phyloP scores from a whole-genome alignment of 2,329 filamentous ascomycete species.

The Clonostachys solani region DNA sequence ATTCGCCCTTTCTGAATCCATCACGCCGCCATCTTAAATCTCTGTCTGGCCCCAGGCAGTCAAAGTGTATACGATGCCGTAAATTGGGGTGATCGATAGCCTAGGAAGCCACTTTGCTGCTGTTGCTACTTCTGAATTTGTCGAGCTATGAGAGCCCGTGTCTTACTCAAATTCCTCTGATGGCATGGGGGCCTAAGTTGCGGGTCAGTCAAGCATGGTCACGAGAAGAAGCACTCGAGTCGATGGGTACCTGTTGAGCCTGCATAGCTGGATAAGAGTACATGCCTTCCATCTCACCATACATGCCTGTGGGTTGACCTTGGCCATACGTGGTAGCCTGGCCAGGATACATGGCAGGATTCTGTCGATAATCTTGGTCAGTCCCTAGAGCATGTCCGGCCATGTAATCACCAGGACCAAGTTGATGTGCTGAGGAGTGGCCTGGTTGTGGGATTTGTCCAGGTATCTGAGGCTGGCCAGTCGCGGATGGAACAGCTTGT shows the following conservation, averaged over 20 bases:
- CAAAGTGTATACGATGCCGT: too few species aligned
- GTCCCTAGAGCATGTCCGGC: slow-evolving; percentile 58
- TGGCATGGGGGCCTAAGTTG: slow-evolving; percentile 32
- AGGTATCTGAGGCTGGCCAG: slow-evolving; percentile 46
- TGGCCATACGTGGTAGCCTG: slow-evolving; percentile 73
- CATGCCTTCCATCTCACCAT: slow-evolving; percentile 76
- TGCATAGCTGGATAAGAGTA: slow-evolving; percentile 80
- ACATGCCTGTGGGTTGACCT: slow-evolving; percentile 67
- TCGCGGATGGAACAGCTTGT: slow-evolving; percentile 40
- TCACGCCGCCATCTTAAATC: too few species aligned
- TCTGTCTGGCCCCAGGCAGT: too few species aligned
- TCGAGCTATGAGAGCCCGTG: too few species aligned
- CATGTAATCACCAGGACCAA: slow-evolving; percentile 61
- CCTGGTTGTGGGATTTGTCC: slow-evolving; percentile 46
- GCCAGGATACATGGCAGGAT: slow-evolving; percentile 76
- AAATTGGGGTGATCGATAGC: too few species aligned
- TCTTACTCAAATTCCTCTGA: slow-evolving; percentile 32
- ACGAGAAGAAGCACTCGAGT: background rate
- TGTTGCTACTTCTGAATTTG: too few species aligned
- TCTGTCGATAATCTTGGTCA: slow-evolving; percentile 76
- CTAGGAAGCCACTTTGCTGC: too few species aligned
- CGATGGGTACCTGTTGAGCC: slow-evolving; percentile 69
- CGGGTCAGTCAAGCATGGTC: background rate
- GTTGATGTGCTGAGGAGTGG: slow-evolving; percentile 48
- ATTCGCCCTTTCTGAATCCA: too few species aligned